A percentile compares a stretch with the other conserved stretches of the same genome.
Evolutionary conservation across 1,139 yeast genomes (phyloP).

Genomic region (Saccharomycopsis crataegensis): DNA sequence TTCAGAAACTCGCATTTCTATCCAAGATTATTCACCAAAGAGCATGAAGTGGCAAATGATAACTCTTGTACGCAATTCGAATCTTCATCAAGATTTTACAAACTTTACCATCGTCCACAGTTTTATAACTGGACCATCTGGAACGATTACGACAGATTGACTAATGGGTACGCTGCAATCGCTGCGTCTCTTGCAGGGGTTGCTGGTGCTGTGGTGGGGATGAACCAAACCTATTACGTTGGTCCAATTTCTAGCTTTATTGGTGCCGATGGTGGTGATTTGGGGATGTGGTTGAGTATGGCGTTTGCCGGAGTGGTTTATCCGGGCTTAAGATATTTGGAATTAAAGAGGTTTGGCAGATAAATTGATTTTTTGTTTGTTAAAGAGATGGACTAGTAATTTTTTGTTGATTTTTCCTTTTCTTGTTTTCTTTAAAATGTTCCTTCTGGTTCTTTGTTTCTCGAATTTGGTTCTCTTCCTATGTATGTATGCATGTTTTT

Average conservation of each 20-base stretch:
- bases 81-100: background rate
- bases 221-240: conserved; percentile 71
- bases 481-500: too few relatives aligned
- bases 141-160: conserved; percentile 49
- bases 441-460: background rate
- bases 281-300: conserved; percentile 78
- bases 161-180: conserved; percentile 61
- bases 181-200: conserved; percentile 55
- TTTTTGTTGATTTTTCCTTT: background rate
- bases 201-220: conserved; percentile 73
- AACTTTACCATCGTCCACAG: conserved; percentile 26
- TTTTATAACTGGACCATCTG: conserved; percentile 61
- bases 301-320: conserved; percentile 61
- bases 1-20: conserved; percentile 50
- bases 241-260: conserved; percentile 58
- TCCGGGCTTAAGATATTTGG: conserved; percentile 58
- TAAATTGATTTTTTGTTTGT: conserved; percentile 18
- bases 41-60: conserved; percentile 27
- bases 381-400: background rate
- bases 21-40: conserved; percentile 42
- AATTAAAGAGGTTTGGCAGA: conserved; percentile 45
- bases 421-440: background rate
- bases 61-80: background rate
- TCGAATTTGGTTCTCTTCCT: too few relatives aligned
- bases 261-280: conserved; percentile 62